Evolutionary conservation across 371 early-diverging fungal species (phyloP), one percentile per base, ranked within the genome.

Genomic region (Apophysomyces variabilis): DNA sequence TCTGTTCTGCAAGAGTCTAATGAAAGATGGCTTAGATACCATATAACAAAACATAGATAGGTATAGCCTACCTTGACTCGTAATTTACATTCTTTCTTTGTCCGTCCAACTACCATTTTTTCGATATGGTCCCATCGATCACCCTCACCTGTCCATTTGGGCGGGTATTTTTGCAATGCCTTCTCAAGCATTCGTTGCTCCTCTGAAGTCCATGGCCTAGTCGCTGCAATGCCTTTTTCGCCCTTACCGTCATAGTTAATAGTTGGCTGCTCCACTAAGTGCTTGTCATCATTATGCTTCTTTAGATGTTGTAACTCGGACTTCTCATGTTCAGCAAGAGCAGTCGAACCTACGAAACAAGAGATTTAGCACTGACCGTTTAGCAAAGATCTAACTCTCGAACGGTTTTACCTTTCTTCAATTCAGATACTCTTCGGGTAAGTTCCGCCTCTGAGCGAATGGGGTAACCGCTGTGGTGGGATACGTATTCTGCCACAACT

Each of bases 111-210:
- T 0, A 88, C 86, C 21, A 67, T 64, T n/a, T 69, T 76, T 5
- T 89, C 85, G 65, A 88, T 84, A 60, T 81, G 80, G 57, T 88
- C 88, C 87, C 89, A 88, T 26, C 88, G 77, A 47, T 87, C 88
- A 9, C 80, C 79, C 38, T 77, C 80, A 2, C 83, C 87, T 9
- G 74, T 73, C 75, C 79, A 85, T 1, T 73, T 75, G 1, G 85
- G 84, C 21, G 89, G 89, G 57, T 77, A 88, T 6, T 76, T 66
- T 58, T 84, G 79, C 66, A 88, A 63, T 4, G 84, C 88, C 0
- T 72, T 65, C 57, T 88, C 86, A 21, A 88, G 67, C 66, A 73
- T 61, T 21, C 68, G 65, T 64, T 88, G 89, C 37, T 89, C 85
- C 6, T 64, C 74, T 5, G 80, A 65, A 18, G 82, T 71, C 89